Base-by-base conservation (phyloP, 768 basidiomycete genomes). In the Lepiota subincarnata region DNA sequence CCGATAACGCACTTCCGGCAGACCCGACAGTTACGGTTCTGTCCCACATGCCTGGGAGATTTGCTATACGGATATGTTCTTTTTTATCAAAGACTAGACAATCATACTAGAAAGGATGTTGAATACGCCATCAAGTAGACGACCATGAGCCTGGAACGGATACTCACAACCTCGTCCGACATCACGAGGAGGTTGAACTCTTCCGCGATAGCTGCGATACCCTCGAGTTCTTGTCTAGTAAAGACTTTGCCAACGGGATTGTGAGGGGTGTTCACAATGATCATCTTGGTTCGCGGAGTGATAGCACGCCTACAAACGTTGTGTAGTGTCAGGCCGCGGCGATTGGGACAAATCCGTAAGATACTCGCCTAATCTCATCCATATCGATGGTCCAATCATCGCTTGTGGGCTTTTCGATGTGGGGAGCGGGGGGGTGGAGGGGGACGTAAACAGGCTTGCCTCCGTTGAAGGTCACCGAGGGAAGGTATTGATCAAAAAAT, bases 161-260 rank as follows among this genome's bases (percentile, higher is more conserved):
- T 20, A 73, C 89, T 58, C 64, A 94, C 92, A 68, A 99, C 97
- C 83, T 99, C 97, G 68, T 99, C 97, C 1, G 94, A 73, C 81
- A 98, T 87, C 31, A 98, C 85, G 36, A 99, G 73, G 19, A 98
- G 78, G 66, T 99, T 93, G 69, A 88, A 87, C 70, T 98, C 92
- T 64, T 92, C 83, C 3, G 95, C 94, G 19, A 99, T 70, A 48
- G 77, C 81, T 26, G 95, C 95, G 53, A 99, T 92, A 48, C 79
- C 74, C 58, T 89, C 84, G 2, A 99, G 79, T 67, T 99, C 97
- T 44, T 78, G 64, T 53, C 78, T 79, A 5, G 85, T 88, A 67
- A 97, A 98, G 34, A 98, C 92, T 70, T 99, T 99, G 44, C 97
- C 97, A n/a, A 98, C 81, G 19, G 97, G 97, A 68, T 98, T 98